Percentiles rank a stretch among this genome's conserved stretches.
These are phyloP conservation scores for Citrus trifoliata DNA, from an alignment of 345 rosid genomes.

Conservation along the genomic window DNA sequence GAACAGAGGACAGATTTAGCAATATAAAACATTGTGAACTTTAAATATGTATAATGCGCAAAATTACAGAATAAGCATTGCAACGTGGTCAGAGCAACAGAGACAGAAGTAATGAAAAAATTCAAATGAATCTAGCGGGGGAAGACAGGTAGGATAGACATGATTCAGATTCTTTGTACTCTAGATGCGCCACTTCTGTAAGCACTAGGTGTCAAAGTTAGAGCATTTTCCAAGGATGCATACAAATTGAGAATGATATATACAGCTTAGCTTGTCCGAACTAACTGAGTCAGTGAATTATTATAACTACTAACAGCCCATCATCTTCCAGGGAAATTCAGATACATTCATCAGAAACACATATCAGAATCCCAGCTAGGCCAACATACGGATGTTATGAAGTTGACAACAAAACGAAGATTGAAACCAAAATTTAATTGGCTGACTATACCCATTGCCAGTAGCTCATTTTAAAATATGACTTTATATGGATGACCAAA, in stretches of 20 bases:
- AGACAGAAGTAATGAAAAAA: neutral
- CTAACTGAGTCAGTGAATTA: neutral
- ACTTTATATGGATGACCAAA: neutral
- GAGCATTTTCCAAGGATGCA: neutral
- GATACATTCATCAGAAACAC: neutral
- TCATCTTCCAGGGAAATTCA: neutral
- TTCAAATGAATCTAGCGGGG: neutral
- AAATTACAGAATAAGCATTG: neutral
- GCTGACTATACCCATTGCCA: neutral
- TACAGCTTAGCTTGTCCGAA: neutral
- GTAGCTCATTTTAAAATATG: neutral
- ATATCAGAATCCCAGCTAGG: neutral
- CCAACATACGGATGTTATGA: neutral
- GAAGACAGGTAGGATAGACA: neutral
- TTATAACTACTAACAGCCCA: neutral
- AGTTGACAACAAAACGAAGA: neutral
- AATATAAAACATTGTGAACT: neutral
- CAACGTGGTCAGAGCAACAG: neutral
- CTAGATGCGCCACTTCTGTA: neutral
- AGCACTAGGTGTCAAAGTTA: neutral
- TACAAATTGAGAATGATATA: neutral
- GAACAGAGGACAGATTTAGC: slow-evolving; percentile 13
- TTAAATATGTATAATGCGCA: neutral
- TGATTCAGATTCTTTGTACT: neutral
- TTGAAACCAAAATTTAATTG: neutral